Evolutionary conservation across 371 early-diverging fungal genomes (phyloP).

Genomic region (Haplosporangium sp.): DNA sequence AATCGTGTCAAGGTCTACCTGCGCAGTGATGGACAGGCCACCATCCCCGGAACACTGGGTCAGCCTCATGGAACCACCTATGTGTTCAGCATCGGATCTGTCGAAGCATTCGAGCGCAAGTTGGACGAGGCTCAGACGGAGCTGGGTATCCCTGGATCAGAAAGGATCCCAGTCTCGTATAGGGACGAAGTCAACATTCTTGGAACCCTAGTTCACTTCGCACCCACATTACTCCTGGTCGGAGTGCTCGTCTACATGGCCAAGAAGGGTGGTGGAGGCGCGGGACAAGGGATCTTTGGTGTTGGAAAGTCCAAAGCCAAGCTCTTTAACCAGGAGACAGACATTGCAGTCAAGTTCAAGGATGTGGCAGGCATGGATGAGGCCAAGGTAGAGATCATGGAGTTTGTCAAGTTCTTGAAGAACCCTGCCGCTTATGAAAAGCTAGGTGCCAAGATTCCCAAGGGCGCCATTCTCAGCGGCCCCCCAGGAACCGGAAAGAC

Average conservation of each 20-base stretch:
- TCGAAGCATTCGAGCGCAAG: conserved; percentile 93
- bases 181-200: conserved; percentile 79
- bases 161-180: conserved; percentile 93
- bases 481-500: conserved; percentile 99
- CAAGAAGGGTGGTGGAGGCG: conserved; percentile 78
- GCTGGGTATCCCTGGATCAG: conserved; percentile 87
- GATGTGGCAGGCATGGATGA: conserved; percentile 99
- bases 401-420: conserved; percentile 99
- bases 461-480: conserved; percentile 99
- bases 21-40: conserved; percentile 71
- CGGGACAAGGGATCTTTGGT: conserved; percentile 90
- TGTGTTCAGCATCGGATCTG: conserved; percentile 93
- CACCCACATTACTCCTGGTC: conserved; percentile 94
- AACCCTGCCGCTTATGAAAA: conserved; percentile 95
- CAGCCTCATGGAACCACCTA: conserved; percentile 54
- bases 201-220: conserved; percentile 84
- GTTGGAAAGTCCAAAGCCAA: conserved; percentile 97
- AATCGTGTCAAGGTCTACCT: conserved; percentile 84
- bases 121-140: conserved; percentile 92
- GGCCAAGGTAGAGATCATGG: conserved; percentile 99
- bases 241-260: conserved; percentile 91
- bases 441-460: conserved; percentile 99
- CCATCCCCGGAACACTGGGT: conserved; percentile 58
- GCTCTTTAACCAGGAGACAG: conserved; percentile 96
- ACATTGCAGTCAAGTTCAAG: conserved; percentile 96